These are phyloP conservation scores for Picochlorum sp. DNA, from an alignment of 139 green algal genomes.

Conservation along the genomic window DNA sequence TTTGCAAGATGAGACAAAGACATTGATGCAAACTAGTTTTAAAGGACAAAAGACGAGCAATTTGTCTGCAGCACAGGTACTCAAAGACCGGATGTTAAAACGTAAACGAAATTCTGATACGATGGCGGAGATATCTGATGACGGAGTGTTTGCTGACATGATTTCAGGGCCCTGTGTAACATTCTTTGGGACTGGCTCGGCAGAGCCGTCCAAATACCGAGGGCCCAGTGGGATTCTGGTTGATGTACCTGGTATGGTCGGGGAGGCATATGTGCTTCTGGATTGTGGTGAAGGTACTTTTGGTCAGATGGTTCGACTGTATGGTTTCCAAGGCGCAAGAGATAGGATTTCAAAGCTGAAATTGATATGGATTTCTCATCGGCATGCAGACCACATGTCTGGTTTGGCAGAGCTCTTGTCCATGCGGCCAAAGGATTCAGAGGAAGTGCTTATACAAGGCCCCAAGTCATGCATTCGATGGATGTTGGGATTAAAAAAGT, in stretches of 20 bases:
- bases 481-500: constrained; percentile 28
- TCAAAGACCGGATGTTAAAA: no score
- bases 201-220: constrained; percentile 76
- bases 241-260: not conserved
- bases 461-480: constrained; percentile 39
- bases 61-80: no score
- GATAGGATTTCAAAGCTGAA: constrained; percentile 30
- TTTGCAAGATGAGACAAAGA: no score
- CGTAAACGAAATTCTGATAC: constrained; percentile 1
- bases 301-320: constrained; percentile 32
- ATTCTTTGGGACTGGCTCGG: constrained; percentile 74
- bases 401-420: constrained; percentile 40
- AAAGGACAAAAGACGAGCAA: no score
- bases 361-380: constrained; percentile 74
- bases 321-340: not conserved
- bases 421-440: constrained; percentile 1
- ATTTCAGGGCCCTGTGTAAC: constrained; percentile 22
- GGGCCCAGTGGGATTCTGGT: constrained; percentile 49
- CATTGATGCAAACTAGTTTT: no score
- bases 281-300: constrained; percentile 68
- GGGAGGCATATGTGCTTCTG: constrained; percentile 45
- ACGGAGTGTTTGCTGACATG: not conserved
- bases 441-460: constrained; percentile 43
- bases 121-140: not conserved
- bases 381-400: constrained; percentile 53